Base-by-base conservation (phyloP, 2,329 filamentous ascomycete genomes). In the Xylariales sp. region DNA sequence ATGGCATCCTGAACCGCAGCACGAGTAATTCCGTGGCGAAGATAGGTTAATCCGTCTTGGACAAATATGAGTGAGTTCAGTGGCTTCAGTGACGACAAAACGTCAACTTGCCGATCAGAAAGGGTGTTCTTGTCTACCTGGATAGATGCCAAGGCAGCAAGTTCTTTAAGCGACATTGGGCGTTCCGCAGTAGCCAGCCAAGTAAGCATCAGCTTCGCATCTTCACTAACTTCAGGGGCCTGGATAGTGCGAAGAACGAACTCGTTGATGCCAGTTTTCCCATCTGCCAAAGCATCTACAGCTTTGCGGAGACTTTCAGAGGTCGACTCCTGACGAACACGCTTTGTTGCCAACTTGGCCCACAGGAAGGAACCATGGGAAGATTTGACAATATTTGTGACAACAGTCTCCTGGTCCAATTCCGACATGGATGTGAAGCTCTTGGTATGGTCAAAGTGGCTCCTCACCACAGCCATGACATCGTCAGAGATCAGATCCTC, bases 171-270 rank as follows among this genome's bases (percentile, higher is more conserved):
- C 3, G 52, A 46, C 12, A 66, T 40, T 13, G 63, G 63, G 2
- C 62, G 60, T 15, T 57, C 44, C 1, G 57, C 54, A 5, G 57
- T 62, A 4, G 57, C 55, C 17, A 66, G 56, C 62, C 61, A 65
- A 5, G 56, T 38, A 14, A 66, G 38, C 32, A 64, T 56, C 8
- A 45, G 39, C 35, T 55, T 59, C 4, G 50, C 56, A 27, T 60
- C 55, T 6, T 59, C 53, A 2, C 36, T 55, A 10, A 61, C 40
- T 1, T 48, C 43, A 2, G 50, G 33, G 3, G 50, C 42, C 12
- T 55, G 49, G 5, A 65, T 13, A 5, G 35, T 41, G 5, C 52
- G 45, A 2, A 43, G 36, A 2, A 63, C 57, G 15, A 63, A 51
- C 16, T 65, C 60, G 6, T 39, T 47, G 19, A 63, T 40, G 5